phyloP scores from a whole-genome alignment of 345 rosid genomes.

The Trapa bicornis region DNA sequence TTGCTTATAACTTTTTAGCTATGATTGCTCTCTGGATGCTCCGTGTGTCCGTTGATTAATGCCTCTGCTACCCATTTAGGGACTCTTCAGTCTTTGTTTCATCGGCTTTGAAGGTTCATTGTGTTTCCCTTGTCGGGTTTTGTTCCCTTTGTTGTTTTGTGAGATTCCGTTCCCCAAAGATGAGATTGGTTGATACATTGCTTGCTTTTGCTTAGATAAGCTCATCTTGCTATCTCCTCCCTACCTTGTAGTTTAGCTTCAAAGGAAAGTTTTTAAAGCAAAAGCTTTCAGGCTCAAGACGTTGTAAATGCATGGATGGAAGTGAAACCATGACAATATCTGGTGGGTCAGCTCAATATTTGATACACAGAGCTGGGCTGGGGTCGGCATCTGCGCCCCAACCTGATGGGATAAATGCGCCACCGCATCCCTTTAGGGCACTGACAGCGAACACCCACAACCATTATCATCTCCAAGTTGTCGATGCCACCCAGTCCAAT shows the following conservation, averaged over 20 bases:
- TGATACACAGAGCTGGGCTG: constrained; percentile 5
- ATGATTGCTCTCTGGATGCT: constrained; percentile 4
- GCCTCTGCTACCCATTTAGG: not conserved
- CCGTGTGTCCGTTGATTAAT: constrained; percentile 4
- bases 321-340: constrained; percentile 45
- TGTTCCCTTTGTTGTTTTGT: not conserved
- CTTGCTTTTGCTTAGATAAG: not conserved
- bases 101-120: not conserved
- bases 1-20: constrained; percentile 8
- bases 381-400: not conserved
- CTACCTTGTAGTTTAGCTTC: not conserved
- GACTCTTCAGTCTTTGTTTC: not conserved
- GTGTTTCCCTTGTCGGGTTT: not conserved
- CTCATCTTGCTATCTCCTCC: not conserved
- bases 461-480: constrained; percentile 2
- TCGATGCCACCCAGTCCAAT: not conserved
- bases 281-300: constrained; percentile 4
- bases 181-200: constrained; percentile 1
- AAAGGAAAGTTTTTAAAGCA: not conserved
- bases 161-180: not conserved
- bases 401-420: constrained; percentile 2
- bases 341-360: constrained; percentile 8
- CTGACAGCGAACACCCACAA: not conserved
- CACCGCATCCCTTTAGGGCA: constrained; percentile 2
- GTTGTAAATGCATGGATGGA: constrained; percentile 93